A percentile compares a stretch with the other conserved stretches of the same genome.
These are phyloP conservation scores for Lepiota brunneoincarnata DNA, from an alignment of 768 basidiomycete species.

Conservation along the genomic window DNA sequence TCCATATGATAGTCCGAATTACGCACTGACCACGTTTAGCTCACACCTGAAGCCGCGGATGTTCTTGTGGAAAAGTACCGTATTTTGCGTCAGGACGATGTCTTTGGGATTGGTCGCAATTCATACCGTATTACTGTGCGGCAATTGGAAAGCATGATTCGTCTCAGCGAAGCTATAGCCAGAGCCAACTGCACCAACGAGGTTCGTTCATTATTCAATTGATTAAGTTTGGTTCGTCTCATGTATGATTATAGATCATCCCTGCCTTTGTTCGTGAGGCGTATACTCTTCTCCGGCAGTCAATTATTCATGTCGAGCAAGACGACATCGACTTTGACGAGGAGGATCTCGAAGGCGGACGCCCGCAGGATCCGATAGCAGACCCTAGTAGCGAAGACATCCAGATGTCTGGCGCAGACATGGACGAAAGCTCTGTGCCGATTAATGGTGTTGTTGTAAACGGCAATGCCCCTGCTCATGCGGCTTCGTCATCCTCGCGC, in stretches of 20 bases:
- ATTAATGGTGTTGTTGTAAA: constrained; percentile 28
- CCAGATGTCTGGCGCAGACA: constrained; percentile 62
- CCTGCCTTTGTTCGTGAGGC: constrained; percentile 96
- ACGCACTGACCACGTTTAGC: constrained; percentile 39
- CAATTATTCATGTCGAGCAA: constrained; percentile 99
- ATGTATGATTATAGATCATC: constrained; percentile 58
- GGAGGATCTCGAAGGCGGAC: constrained; percentile 68
- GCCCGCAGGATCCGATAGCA: constrained; percentile 33
- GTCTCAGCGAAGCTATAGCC: constrained; percentile 95
- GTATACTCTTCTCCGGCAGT: constrained; percentile 88
- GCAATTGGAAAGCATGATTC: constrained; percentile 98
- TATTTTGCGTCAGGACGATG: constrained; percentile 87
- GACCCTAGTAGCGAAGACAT: constrained; percentile 43
- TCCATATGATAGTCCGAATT: constrained; percentile 1
- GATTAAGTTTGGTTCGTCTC: not conserved
- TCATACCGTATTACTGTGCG: constrained; percentile 98
- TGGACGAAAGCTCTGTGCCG: constrained; percentile 49
- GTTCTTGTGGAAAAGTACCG: constrained; percentile 95
- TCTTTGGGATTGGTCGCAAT: constrained; percentile 82
- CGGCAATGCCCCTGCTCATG: constrained; percentile 22
- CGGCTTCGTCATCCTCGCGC: constrained; percentile 34
- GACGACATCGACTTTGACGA: constrained; percentile 98
- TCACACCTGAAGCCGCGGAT: constrained; percentile 90
- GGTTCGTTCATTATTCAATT: constrained; percentile 38
- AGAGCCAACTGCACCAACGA: constrained; percentile 95